phyloP scores from a whole-genome alignment of 345 rosid species.

The Melaleuca quinquenervia region DNA sequence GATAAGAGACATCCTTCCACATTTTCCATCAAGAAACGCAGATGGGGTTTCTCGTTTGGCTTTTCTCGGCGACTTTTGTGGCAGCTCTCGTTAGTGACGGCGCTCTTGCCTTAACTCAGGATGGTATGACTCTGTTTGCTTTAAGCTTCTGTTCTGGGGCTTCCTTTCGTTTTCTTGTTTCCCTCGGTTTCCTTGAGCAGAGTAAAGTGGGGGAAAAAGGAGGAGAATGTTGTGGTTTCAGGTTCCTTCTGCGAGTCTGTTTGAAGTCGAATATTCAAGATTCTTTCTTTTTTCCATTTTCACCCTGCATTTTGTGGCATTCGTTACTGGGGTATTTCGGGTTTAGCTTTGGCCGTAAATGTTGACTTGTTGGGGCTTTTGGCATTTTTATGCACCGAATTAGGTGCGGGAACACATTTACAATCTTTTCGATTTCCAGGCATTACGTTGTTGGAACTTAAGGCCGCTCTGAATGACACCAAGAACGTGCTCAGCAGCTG shows the following conservation, averaged over 20 bases:
- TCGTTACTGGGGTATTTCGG: neutral
- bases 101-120: slow-evolving; percentile 42
- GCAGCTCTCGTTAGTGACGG: slow-evolving; percentile 24
- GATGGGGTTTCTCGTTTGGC: slow-evolving; percentile 20
- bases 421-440: slow-evolving; percentile 27
- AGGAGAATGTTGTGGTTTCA: neutral
- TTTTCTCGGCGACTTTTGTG: slow-evolving; percentile 11
- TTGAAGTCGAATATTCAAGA: neutral
- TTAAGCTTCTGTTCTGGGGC: neutral
- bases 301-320: neutral
- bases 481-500: slow-evolving; percentile 58
- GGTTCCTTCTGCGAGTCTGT: neutral
- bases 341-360: neutral
- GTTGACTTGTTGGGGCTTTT: neutral
- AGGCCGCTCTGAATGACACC: slow-evolving; percentile 62
- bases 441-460: slow-evolving; percentile 61
- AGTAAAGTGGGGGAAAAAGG: neutral
- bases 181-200: neutral
- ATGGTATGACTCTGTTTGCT: slow-evolving; percentile 29
- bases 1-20: neutral
- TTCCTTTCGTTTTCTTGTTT: neutral
- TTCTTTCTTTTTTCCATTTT: neutral
- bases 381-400: neutral
- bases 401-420: neutral
- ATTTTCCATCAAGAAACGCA: slow-evolving; percentile 2